A percentile compares a stretch with the other conserved stretches of the same genome.
phyloP scores from a whole-genome alignment of 2,329 filamentous ascomycete genomes.

The Cladosporium sp. region DNA sequence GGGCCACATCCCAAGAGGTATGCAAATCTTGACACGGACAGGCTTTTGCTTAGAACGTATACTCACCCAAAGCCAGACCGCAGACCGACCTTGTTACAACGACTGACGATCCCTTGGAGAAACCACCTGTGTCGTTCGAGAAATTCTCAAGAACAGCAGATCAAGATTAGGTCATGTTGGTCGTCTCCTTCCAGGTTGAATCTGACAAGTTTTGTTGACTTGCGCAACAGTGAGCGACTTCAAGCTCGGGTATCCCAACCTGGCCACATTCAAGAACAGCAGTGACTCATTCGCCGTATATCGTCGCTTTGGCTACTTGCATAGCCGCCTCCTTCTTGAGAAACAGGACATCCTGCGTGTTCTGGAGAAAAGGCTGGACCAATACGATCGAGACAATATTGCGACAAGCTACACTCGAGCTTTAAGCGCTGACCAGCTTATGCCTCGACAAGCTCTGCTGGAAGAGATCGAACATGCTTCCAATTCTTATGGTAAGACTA shows the following conservation, averaged over 20 bases:
- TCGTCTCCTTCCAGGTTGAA: too few species aligned
- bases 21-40: not conserved
- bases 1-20: not conserved
- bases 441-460: conserved; percentile 8
- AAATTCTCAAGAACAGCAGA: not conserved
- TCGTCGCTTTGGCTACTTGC: conserved; percentile 46
- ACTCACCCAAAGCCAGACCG: not conserved
- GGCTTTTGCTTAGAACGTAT: not conserved
- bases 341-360: conserved; percentile 35
- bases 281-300: conserved; percentile 49
- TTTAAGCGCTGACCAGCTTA: conserved; percentile 24
- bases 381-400: not conserved
- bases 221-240: not conserved
- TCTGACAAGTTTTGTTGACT: too few species aligned
- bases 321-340: conserved; percentile 41
- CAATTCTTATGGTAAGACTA: conserved; percentile 22
- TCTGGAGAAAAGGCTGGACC: conserved; percentile 29
- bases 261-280: conserved; percentile 43
- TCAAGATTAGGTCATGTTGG: conserved; percentile 1
- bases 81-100: not conserved
- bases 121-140: too few species aligned
- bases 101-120: not conserved
- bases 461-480: conserved; percentile 20
- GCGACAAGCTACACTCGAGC: not conserved
- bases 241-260: conserved; percentile 39